These are phyloP conservation scores for Russula emetica DNA, from an alignment of 768 basidiomycete species.

Conservation along the genomic window DNA sequence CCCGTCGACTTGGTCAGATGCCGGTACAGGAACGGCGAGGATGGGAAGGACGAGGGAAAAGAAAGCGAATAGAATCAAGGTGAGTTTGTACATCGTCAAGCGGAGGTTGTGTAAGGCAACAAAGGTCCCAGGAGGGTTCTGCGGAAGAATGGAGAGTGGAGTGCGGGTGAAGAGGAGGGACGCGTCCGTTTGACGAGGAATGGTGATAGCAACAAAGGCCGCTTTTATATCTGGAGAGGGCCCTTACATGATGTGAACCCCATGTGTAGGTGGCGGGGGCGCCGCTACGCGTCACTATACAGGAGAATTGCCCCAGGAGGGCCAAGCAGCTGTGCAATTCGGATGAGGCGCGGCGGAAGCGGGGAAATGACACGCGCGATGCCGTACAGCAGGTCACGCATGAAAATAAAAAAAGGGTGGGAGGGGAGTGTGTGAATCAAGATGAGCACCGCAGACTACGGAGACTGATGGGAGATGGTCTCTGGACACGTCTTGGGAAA, in stretches of 20 bases:
- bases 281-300: conserved; percentile 20
- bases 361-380: conserved; percentile 21
- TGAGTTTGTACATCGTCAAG: conserved; percentile 40
- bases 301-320: conserved; percentile 26
- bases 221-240: conserved; percentile 23
- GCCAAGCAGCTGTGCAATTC: conserved; percentile 20
- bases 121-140: conserved; percentile 7
- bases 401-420: background rate
- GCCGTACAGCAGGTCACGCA: conserved; percentile 11
- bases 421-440: background rate
- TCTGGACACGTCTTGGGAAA: conserved; percentile 18
- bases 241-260: conserved; percentile 26
- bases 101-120: background rate
- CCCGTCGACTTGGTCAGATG: conserved; percentile 32
- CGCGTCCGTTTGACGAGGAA: conserved; percentile 26
- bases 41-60: conserved; percentile 41
- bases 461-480: conserved; percentile 11
- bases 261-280: conserved; percentile 11
- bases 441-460: conserved; percentile 12
- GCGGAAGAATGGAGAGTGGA: conserved; percentile 13
- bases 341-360: conserved; percentile 24
- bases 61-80: conserved; percentile 38
- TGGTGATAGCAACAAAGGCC: background rate
- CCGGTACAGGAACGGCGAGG: conserved; percentile 46
- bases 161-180: conserved; percentile 29